phyloP scores from a whole-genome alignment of 805 yeast genomes.

The Ogataea nitratoaversa region DNA sequence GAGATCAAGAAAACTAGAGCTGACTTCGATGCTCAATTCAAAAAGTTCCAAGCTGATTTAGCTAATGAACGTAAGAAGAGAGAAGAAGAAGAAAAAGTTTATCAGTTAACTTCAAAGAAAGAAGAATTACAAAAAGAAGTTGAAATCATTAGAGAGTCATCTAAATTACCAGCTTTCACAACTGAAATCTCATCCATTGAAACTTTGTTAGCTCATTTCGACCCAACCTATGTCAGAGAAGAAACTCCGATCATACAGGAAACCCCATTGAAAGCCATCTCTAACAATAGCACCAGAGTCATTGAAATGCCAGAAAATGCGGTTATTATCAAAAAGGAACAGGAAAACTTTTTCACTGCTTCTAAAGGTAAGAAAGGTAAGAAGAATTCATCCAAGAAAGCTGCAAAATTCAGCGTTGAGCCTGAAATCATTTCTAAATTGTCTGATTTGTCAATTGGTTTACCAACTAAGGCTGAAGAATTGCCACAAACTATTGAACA shows the following conservation, averaged over 20 bases:
- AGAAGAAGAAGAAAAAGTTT: slow-evolving; percentile 60
- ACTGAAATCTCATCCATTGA: slow-evolving; percentile 75
- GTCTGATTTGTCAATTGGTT: slow-evolving; percentile 67
- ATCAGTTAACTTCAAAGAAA: slow-evolving; percentile 47
- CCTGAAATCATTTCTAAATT: slow-evolving; percentile 75
- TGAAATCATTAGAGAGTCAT: slow-evolving; percentile 70
- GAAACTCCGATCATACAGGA: slow-evolving; percentile 21
- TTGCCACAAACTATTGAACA: slow-evolving; percentile 59
- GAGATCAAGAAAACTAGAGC: slow-evolving; percentile 64
- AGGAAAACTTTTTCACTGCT: slow-evolving; percentile 54
- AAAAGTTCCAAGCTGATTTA: slow-evolving; percentile 63
- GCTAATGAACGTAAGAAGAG: slow-evolving; percentile 67
- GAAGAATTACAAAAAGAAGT: slow-evolving; percentile 47
- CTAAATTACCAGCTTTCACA: slow-evolving; percentile 76
- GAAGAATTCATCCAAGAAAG: slow-evolving; percentile 38
- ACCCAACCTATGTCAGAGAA: slow-evolving; percentile 70
- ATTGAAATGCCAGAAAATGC: slow-evolving; percentile 62
- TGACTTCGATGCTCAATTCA: slow-evolving; percentile 71
- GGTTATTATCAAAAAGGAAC: slow-evolving; percentile 59
- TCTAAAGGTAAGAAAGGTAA: slow-evolving; percentile 45
- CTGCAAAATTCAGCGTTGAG: slow-evolving; percentile 62
- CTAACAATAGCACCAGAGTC: slow-evolving; percentile 36
- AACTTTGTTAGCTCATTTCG: slow-evolving; percentile 66
- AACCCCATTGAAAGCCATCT: slow-evolving; percentile 11
- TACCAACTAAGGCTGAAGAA: slow-evolving; percentile 76